Evolutionary conservation across 176 grass and related monocot genomes (phyloP).

Genomic region (Saccharum officinarum): DNA sequence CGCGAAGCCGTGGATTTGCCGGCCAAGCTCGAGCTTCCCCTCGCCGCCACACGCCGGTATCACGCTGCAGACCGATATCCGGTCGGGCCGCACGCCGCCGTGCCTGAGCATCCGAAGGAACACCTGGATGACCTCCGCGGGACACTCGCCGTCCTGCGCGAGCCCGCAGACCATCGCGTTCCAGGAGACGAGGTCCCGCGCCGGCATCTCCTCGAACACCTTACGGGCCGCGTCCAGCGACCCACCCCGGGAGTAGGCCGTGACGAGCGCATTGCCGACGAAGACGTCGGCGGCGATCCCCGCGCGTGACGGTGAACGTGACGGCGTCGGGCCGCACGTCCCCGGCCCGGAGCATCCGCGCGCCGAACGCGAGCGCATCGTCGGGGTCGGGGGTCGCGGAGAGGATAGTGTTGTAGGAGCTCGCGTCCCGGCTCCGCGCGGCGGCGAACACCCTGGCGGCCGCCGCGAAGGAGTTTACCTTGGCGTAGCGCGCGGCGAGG

Average conservation of each 20-base stretch:
- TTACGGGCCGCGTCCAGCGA: conserved; percentile 41
- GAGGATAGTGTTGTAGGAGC: conserved; percentile 87
- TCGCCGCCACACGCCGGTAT: conserved; percentile 49
- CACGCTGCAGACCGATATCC: conserved; percentile 71
- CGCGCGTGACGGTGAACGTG: conserved; percentile 57
- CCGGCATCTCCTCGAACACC: conserved; percentile 70
- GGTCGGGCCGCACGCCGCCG: conserved; percentile 46
- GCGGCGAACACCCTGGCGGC: conserved; percentile 48
- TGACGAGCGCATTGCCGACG: conserved; percentile 73
- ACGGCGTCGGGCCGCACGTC: conserved; percentile 53
- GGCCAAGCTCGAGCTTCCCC: conserved; percentile 47
- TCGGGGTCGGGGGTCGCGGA: conserved; percentile 49
- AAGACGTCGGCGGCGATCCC: conserved; percentile 55
- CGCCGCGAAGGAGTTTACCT: conserved; percentile 36
- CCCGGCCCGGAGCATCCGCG: conserved; percentile 55
- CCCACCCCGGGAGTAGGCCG: conserved; percentile 53
- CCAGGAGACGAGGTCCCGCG: conserved; percentile 69
- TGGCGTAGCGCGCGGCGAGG: conserved; percentile 72
- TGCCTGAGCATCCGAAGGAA: conserved; percentile 68
- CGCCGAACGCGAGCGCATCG: conserved; percentile 50
- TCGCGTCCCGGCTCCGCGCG: conserved; percentile 38
- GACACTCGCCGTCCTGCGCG: conserved; percentile 53
- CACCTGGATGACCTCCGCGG: conserved; percentile 42
- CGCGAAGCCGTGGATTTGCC: conserved; percentile 68
- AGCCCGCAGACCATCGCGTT: conserved; percentile 76